Percentiles rank a stretch among this genome's conserved stretches.
phyloP scores from a whole-genome alignment of 768 basidiomycete genomes.

The Glaciozyma martinii region DNA sequence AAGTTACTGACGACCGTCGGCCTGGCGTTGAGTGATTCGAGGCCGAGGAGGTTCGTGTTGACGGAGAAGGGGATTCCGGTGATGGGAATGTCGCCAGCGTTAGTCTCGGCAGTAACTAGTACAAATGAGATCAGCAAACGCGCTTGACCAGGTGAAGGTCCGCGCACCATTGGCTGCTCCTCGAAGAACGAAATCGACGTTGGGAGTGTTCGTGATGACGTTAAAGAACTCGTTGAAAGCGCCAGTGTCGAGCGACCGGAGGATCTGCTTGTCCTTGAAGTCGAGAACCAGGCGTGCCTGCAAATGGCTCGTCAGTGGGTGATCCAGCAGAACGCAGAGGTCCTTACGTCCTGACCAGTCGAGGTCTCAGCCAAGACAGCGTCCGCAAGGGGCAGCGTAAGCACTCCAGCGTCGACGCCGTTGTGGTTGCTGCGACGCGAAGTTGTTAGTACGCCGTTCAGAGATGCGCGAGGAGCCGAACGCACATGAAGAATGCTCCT shows the following conservation, averaged over 20 bases:
- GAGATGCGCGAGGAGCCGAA: not conserved
- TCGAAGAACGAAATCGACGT: constrained; percentile 46
- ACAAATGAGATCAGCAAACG: no score
- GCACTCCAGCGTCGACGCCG: constrained; percentile 13
- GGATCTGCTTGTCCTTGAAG: constrained; percentile 49
- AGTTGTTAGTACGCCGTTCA: constrained; percentile 42
- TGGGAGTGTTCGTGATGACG: constrained; percentile 49
- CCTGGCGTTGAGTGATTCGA: constrained; percentile 42
- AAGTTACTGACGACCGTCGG: constrained; percentile 54
- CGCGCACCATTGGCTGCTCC: constrained; percentile 17
- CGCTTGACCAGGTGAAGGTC: not conserved
- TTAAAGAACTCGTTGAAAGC: constrained; percentile 55
- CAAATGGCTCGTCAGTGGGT: not conserved
- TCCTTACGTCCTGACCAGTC: constrained; percentile 45
- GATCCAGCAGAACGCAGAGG: not conserved
- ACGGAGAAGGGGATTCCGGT: constrained; percentile 57
- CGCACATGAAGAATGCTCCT: constrained; percentile 50
- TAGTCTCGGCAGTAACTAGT: constrained; percentile 19
- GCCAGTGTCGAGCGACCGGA: constrained; percentile 50
- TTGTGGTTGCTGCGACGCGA: constrained; percentile 34
- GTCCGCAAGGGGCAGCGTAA: constrained; percentile 30
- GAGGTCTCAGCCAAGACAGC: constrained; percentile 55
- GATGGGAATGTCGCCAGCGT: constrained; percentile 60
- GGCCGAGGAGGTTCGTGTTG: constrained; percentile 51
- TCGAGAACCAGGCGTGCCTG: constrained; percentile 50